Percentiles rank a stretch among this genome's conserved stretches.
These are phyloP conservation scores for Malassezia sympodialis DNA, from an alignment of 1,284 basidiomycete genomes.

Conservation along the genomic window DNA sequence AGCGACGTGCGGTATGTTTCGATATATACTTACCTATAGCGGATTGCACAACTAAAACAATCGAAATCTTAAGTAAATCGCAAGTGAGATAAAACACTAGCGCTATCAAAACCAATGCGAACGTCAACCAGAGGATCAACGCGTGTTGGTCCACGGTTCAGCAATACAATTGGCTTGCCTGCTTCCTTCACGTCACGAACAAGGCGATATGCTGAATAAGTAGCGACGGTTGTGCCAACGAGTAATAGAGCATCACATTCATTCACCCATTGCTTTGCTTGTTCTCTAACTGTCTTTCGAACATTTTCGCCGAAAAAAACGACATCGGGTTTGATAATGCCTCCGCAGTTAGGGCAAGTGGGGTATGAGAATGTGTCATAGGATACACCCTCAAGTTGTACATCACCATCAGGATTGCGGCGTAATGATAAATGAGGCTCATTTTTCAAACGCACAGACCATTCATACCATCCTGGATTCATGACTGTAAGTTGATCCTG, in stretches of 20 bases:
- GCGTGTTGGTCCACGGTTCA: conserved; percentile 44
- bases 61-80: conserved; percentile 11
- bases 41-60: conserved; percentile 1
- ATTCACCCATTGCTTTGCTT: conserved; percentile 24
- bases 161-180: conserved; percentile 28
- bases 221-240: conserved; percentile 42
- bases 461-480: conserved; percentile 40
- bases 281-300: conserved; percentile 26
- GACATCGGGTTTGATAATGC: conserved; percentile 44
- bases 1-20: conserved; percentile 12
- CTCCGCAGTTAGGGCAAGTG: conserved; percentile 42
- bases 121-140: conserved; percentile 35
- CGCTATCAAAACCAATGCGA: conserved; percentile 34
- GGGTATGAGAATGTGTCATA: conserved; percentile 43
- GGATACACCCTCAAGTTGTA: conserved; percentile 37
- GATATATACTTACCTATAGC: conserved; percentile 5
- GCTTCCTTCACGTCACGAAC: conserved; percentile 35
- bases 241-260: conserved; percentile 30
- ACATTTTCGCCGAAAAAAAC: conserved; percentile 47
- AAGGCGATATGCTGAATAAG: conserved; percentile 44
- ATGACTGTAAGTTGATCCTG: conserved; percentile 36
- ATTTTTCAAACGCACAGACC: conserved; percentile 33
- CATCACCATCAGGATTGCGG: conserved; percentile 46
- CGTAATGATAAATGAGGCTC: conserved; percentile 7
- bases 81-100: conserved; percentile 28